A percentile compares a stretch with the other conserved stretches of the same genome.
These are phyloP conservation scores for Termitomyces titanicus DNA, from an alignment of 768 basidiomycete genomes.

Conservation along the genomic window DNA sequence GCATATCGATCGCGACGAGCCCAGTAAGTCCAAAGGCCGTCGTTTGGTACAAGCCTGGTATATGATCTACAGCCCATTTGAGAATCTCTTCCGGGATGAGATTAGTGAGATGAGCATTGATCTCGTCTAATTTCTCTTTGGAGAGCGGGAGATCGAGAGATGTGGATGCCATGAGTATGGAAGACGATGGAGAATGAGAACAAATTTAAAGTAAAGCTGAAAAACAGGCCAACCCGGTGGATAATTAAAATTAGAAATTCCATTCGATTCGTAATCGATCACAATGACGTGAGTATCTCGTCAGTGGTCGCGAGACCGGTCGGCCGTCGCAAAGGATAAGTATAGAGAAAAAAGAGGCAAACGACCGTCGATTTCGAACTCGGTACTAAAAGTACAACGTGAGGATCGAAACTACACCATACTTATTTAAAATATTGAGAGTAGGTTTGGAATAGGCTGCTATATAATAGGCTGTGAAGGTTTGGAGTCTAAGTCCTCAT, in stretches of 20 bases:
- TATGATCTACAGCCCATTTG: slow-evolving; percentile 74
- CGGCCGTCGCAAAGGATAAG: too few relatives aligned
- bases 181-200: slow-evolving; percentile 1
- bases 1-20: slow-evolving; percentile 91
- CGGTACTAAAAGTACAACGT: neutral
- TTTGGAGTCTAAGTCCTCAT: too few relatives aligned
- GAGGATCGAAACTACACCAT: neutral
- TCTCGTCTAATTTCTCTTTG: slow-evolving; percentile 50
- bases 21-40: slow-evolving; percentile 97
- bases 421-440: neutral
- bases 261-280: too few relatives aligned
- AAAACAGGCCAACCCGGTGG: too few relatives aligned
- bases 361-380: neutral
- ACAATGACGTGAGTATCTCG: too few relatives aligned
- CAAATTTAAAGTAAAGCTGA: neutral
- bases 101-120: slow-evolving; percentile 71
- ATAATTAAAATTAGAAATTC: too few relatives aligned
- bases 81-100: slow-evolving; percentile 84
- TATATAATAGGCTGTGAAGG: neutral
- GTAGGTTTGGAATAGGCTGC: neutral
- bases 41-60: slow-evolving; percentile 86
- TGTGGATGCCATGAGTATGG: slow-evolving; percentile 23
- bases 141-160: slow-evolving; percentile 58
- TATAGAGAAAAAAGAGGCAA: neutral
- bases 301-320: too few relatives aligned